Percentiles rank a stretch among this genome's conserved stretches.
These are phyloP conservation scores for Kodamaea derodonti DNA, from an alignment of 1,139 yeast genomes.

Conservation along the genomic window DNA sequence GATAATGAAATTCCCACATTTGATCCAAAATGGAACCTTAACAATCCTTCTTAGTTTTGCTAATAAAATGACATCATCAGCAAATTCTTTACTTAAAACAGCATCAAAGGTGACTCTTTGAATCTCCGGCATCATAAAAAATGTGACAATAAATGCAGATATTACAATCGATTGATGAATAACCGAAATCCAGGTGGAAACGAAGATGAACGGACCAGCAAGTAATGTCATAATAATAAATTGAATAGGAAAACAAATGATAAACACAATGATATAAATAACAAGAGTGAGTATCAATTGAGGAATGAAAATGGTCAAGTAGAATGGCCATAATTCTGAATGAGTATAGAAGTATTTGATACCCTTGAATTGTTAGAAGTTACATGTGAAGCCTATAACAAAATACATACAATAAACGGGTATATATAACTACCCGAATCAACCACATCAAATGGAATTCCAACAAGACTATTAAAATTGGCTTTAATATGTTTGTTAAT, in stretches of 20 bases:
- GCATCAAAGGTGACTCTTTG: constrained; percentile 55
- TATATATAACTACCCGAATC: constrained; percentile 23
- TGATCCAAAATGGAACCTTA: constrained; percentile 29
- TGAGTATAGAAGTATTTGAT: constrained; percentile 39
- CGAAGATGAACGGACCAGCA: constrained; percentile 52
- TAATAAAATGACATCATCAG: constrained; percentile 46
- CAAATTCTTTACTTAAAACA: constrained; percentile 47
- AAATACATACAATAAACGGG: constrained; percentile 24
- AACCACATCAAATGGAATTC: constrained; percentile 14
- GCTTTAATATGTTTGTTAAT: constrained; percentile 1
- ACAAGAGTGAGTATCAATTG: constrained; percentile 35
- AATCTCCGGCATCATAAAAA: constrained; percentile 55
- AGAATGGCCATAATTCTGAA: constrained; percentile 51
- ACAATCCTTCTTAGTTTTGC: constrained; percentile 39
- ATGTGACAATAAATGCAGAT: constrained; percentile 47
- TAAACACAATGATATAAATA: constrained; percentile 37
- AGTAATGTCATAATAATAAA: constrained; percentile 44
- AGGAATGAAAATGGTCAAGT: constrained; percentile 47
- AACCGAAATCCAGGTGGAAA: constrained; percentile 52
- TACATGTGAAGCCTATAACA: neutral
- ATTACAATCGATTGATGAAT: constrained; percentile 51
- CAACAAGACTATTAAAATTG: neutral
- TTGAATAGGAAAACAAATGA: constrained; percentile 46
- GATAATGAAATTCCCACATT: constrained; percentile 20
- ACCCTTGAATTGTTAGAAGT: constrained; percentile 30